phyloP scores from a whole-genome alignment of 2,329 filamentous ascomycete species.

The Neoarthrinium moseri region DNA sequence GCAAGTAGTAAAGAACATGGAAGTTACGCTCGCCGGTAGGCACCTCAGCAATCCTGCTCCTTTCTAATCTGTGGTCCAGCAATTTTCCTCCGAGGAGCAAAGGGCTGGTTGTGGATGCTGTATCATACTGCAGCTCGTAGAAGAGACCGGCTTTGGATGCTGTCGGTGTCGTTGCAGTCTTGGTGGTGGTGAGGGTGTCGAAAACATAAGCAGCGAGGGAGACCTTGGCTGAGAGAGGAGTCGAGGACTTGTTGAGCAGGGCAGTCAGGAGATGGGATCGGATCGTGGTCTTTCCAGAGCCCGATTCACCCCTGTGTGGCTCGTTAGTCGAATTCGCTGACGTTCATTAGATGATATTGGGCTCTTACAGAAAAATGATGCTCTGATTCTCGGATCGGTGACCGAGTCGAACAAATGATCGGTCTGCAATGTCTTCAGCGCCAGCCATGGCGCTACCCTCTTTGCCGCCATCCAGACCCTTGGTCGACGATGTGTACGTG shows the following conservation, averaged over 20 bases:
- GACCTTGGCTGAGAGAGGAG: conserved; percentile 87
- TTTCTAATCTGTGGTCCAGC: conserved; percentile 87
- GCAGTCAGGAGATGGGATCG: conserved; percentile 85
- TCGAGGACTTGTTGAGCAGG: conserved; percentile 85
- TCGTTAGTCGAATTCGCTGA: conserved; percentile 9
- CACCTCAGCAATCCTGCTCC: conserved; percentile 86
- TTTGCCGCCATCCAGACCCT: conserved; percentile 85
- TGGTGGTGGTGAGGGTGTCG: conserved; percentile 93
- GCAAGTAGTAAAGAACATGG: conserved; percentile 91
- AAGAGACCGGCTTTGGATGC: conserved; percentile 95
- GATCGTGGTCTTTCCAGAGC: conserved; percentile 92
- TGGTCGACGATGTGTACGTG: conserved; percentile 86
- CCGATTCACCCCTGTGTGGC: conserved; percentile 78
- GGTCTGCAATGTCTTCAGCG: conserved; percentile 85
- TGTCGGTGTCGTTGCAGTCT: conserved; percentile 91
- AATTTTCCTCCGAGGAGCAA: conserved; percentile 92
- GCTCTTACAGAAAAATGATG: conserved; percentile 82
- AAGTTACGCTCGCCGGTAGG: conserved; percentile 97
- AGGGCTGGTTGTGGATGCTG: conserved; percentile 77
- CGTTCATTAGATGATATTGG: neutral
- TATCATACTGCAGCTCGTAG: conserved; percentile 96
- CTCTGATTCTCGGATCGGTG: conserved; percentile 91
- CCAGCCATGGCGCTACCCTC: conserved; percentile 91
- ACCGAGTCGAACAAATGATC: conserved; percentile 82
- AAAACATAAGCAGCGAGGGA: conserved; percentile 95